Base-by-base conservation (phyloP, 2,329 filamentous ascomycete species). In the Nemania sp. region DNA sequence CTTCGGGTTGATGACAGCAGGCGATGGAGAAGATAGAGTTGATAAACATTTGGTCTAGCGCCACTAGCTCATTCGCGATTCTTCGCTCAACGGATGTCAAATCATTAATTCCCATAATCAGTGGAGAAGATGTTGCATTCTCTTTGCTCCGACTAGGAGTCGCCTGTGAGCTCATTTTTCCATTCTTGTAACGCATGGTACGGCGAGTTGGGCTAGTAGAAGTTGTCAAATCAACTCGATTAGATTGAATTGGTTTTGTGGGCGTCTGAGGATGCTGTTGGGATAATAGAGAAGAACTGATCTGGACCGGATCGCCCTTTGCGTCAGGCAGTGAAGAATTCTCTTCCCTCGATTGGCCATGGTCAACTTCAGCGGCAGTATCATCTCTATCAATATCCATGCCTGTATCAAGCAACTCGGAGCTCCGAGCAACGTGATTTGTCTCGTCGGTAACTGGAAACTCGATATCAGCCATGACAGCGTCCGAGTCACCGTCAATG, bases 401-500 rank as follows among this genome's bases (percentile, higher is more conserved):
- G 39, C 14, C 34, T 19, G 15, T 15, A 1, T 39, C 28, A 19
- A 20, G 17, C 19, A 22, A 17, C 22, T 45, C 48, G 24, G 14
- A n/a, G n/a, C n/a, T n/a, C n/a, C n/a, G n/a, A n/a, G n/a, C n/a
- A n/a, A n/a, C n/a, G n/a, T n/a, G n/a, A n/a, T n/a, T n/a, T n/a
- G n/a, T n/a, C n/a, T n/a, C 34, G 24, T 28, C 17, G 15, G 28
- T 30, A 2, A 9, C 33, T 9, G 46, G 34, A 22, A 33, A 42
- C 39, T 59, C 59, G 20, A 54, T 43, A 7, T 30, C 44, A 4
- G 46, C n/a, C 20, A 15, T 22, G 45, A 26, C 31, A 9, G 54
- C 22, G 6, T 54, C 52, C 12, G 8, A 9, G 15, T 68, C 64
- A 46, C 75, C 72, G 15, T 72, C 63, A 23, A 88, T 68, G 55